These are phyloP conservation scores for Ustilago cynodontis DNA, from an alignment of 1,284 basidiomycete genomes.

Conservation along the genomic window DNA sequence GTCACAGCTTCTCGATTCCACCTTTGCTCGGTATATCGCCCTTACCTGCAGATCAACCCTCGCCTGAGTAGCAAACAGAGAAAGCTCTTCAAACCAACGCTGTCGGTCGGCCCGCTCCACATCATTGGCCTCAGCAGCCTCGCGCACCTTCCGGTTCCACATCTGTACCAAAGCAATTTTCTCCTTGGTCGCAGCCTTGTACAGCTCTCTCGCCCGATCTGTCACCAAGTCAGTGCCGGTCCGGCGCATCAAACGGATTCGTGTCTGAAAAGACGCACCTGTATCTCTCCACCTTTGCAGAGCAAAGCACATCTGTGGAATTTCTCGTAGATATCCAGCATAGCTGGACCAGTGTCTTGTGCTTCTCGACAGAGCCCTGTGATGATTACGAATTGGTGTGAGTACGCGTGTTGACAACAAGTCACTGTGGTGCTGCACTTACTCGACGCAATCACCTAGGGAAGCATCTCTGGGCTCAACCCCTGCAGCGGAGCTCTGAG, in stretches of 20 bases:
- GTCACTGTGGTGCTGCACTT: neutral
- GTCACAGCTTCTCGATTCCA: too few species aligned
- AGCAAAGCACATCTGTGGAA: slow-evolving; percentile 45
- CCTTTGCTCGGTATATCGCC: neutral
- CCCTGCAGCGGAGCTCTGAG: neutral
- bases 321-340: slow-evolving; percentile 48
- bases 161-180: slow-evolving; percentile 15
- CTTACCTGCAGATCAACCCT: slow-evolving; percentile 16
- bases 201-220: slow-evolving; percentile 34
- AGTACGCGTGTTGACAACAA: neutral
- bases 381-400: neutral
- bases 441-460: slow-evolving; percentile 30
- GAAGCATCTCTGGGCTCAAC: neutral
- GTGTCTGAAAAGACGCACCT: slow-evolving; percentile 20
- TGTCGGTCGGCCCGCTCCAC: slow-evolving; percentile 19
- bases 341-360: slow-evolving; percentile 49
- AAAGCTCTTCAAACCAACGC: slow-evolving; percentile 11
- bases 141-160: slow-evolving; percentile 11
- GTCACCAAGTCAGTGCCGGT: neutral
- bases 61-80: neutral
- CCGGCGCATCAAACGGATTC: neutral
- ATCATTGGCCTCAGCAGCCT: neutral
- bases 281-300: slow-evolving; percentile 40
- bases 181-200: slow-evolving; percentile 26
- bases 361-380: slow-evolving; percentile 40